Evolutionary conservation across 768 basidiomycete genomes (phyloP), one percentile per base, ranked within the genome.

Genomic region (Infundibulicybe gibba): DNA sequence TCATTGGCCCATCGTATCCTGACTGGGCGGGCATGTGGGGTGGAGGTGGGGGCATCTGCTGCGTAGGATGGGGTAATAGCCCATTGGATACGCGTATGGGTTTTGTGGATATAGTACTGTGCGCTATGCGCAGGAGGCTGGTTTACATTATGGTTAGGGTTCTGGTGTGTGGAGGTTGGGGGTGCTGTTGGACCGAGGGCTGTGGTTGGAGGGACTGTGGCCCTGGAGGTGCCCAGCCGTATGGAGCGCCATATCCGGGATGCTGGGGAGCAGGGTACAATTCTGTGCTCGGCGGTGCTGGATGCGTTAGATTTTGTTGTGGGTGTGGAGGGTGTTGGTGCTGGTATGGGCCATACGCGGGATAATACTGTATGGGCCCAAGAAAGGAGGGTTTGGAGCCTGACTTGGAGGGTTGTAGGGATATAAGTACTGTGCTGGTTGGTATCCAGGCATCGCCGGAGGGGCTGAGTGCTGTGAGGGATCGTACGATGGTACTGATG

Each of bases 351-450:
- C 70, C 64, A 40, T 66, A 66, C 6, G 58, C 60, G 2, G 63
- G 61, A 48, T 69, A 73, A 50, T 74, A 76, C 3, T 66, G 66
- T 72, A 69, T 17, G 66, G 69, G n/a, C 69, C 61, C 42, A 70
- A 64, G 49, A 69, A 69, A 19, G 71, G 52, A 21, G 59, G 62
- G 49, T 58, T 62, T 66, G 55, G 71, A 50, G 57, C 72, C 61
- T 63, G 70, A 41, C 49, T 64, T 38, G 74, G 73, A 40, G 74
- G 71, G 44, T 72, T 69, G 49, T 75, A 72, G 13, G 75, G 68
- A 58, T 80, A 83, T 34, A 68, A 60, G 61, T 79, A 83, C 48
- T 73, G 68, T 34, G 70, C 45, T 47, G 76, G 74, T 53, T 75
- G 64, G 58, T 75, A 79, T 49, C 67, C 70, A 44, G 64, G 62